phyloP scores from a whole-genome alignment of 2,329 filamentous ascomycete genomes.

The Eutypa lata region DNA sequence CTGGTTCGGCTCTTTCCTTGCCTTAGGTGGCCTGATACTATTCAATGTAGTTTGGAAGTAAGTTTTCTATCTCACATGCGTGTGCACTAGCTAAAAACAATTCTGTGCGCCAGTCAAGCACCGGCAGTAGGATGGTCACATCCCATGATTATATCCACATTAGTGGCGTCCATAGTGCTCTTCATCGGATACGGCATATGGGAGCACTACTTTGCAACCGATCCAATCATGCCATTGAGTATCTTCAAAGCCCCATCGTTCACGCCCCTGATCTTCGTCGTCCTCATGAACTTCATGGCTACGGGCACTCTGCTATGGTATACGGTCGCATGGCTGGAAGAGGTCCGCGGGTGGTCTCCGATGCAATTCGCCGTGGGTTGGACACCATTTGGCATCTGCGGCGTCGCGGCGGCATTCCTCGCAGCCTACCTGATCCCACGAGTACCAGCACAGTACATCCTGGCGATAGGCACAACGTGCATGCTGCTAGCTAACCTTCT shows the following conservation, averaged over 20 bases:
- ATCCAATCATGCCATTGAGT: slow-evolving; percentile 43
- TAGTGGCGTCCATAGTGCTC: slow-evolving; percentile 32
- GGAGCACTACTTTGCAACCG: slow-evolving; percentile 35
- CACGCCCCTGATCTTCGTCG: slow-evolving; percentile 37
- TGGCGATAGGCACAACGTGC: slow-evolving; percentile 38
- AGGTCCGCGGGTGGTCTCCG: slow-evolving; percentile 37
- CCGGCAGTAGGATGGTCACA: slow-evolving; percentile 42
- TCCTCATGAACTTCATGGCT: slow-evolving; percentile 45
- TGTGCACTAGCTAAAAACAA: neutral
- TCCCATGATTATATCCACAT: slow-evolving; percentile 37
- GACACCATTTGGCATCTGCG: slow-evolving; percentile 38
- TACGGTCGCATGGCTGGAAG: slow-evolving; percentile 40
- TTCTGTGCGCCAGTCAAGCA: slow-evolving; percentile 29
- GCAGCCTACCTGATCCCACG: slow-evolving; percentile 45
- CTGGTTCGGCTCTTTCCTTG: slow-evolving; percentile 37
- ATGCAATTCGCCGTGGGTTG: slow-evolving; percentile 37
- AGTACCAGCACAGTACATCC: slow-evolving; percentile 44
- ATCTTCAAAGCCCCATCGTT: slow-evolving; percentile 45
- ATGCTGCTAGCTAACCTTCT: slow-evolving; percentile 29
- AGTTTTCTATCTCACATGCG: slow-evolving; percentile 12
- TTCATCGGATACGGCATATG: slow-evolving; percentile 34
- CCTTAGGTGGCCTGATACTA: slow-evolving; percentile 36
- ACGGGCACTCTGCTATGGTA: slow-evolving; percentile 49
- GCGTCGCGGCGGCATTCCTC: slow-evolving; percentile 33
- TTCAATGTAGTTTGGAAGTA: slow-evolving; percentile 53